Conservation (phyloP, 2,329 filamentous ascomycete genomes). For the Drechmeria coniospora region DNA sequence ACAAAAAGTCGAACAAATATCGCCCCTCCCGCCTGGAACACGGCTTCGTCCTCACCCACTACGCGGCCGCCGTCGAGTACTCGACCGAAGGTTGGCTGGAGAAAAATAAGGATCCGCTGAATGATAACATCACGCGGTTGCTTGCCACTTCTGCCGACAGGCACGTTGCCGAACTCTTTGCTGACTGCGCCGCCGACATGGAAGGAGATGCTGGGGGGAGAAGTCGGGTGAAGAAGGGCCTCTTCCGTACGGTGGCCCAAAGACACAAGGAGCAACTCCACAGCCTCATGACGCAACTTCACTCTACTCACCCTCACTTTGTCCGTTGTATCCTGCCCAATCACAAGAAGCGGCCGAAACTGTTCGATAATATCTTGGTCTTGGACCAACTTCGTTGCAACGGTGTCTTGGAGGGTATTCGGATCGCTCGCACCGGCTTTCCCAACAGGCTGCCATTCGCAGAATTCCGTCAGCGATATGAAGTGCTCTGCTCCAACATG, state of each 20-base stretch:
- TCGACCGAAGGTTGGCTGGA: constrained; percentile 90
- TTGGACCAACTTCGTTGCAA: constrained; percentile 96
- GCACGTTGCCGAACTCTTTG: constrained; percentile 73
- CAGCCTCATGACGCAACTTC: constrained; percentile 84
- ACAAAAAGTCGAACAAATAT: constrained; percentile 90
- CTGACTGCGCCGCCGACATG: constrained; percentile 71
- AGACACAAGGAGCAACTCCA: constrained; percentile 96
- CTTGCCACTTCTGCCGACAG: constrained; percentile 68
- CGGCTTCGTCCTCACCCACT: constrained; percentile 92
- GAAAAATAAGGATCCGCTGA: constrained; percentile 97
- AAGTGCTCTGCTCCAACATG: constrained; percentile 79
- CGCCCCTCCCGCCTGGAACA: constrained; percentile 73
- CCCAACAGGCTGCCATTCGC: constrained; percentile 84
- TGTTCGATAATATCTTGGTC: constrained; percentile 81
- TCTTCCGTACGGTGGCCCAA: constrained; percentile 93
- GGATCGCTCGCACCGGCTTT: constrained; percentile 92
- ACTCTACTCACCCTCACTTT: constrained; percentile 95
- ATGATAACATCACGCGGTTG: constrained; percentile 88
- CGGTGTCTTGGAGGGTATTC: constrained; percentile 95
- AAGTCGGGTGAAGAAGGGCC: constrained; percentile 86
- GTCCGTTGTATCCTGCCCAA: constrained; percentile 96
- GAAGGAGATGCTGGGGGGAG: constrained; percentile 53
- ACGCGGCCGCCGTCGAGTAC: constrained; percentile 95
- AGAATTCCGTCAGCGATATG: constrained; percentile 90
- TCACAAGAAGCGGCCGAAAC: constrained; percentile 92